Base-by-base conservation (phyloP, 495 filamentous ascomycete species). In the Astrothelium subdiscretum region DNA sequence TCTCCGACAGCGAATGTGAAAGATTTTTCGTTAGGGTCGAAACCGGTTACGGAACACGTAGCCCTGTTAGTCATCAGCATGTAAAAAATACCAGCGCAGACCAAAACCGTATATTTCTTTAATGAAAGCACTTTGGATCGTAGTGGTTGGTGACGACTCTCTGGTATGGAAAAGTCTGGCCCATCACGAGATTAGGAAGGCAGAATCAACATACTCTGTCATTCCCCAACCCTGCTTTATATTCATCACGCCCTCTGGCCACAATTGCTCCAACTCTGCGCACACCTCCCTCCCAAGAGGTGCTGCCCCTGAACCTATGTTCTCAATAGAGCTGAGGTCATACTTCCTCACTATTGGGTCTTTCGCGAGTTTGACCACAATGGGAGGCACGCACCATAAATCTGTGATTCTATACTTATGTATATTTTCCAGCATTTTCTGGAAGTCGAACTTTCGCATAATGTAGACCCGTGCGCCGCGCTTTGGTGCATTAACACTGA, bases 161-260 rank as follows among this genome's bases (percentile, higher is more conserved):
- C n/a, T n/a, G n/a, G n/a, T n/a, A n/a, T n/a, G n/a, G n/a, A n/a
- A n/a, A n/a, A n/a, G n/a, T 15, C 15, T 40, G 35, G 15, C 35
- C 35, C 42, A 54, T 54, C 15, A 27, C 12, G 15, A 29, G 1
- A 27, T 20, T 8, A 4, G 48, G 29, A 20, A 54, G 5, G 22
- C 12, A 31, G 54, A 15, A 18, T 8, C 27, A 13, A 80, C 75
- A 67, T 70, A 82, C 79, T 91, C 88, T 0, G 88, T 92, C 85
- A 92, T 89, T 5, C 90, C 90, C 86, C 88, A 95, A 0, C 88
- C 90, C 68, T 95, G 90, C 59, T 84, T 87, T 8, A 92, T 69
- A 13, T 66, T 63, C 22, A 87, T 70, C 27, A 76, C 72, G 26
- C 80, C 79, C 12, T 74, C 72, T 3, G 79, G 79, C 77, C 85